phyloP scores from a whole-genome alignment of 2,329 filamentous ascomycete genomes.

The Ilyonectria mors-panacis region DNA sequence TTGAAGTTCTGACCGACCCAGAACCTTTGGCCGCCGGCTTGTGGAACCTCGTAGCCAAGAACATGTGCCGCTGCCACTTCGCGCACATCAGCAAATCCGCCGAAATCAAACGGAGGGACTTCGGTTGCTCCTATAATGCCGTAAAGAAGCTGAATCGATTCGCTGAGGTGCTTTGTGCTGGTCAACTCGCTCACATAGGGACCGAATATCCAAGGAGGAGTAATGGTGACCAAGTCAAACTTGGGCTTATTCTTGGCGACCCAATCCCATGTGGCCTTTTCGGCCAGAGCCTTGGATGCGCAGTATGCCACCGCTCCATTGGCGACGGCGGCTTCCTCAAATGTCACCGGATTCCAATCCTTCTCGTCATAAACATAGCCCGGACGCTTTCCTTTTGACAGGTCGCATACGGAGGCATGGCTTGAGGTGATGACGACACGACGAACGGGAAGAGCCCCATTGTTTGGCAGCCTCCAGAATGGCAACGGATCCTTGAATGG shows the following conservation, averaged over 20 bases:
- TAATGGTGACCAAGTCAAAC: slow-evolving; percentile 75
- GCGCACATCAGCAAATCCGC: slow-evolving; percentile 68
- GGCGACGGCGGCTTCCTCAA: slow-evolving; percentile 11
- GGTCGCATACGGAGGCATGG: slow-evolving; percentile 4
- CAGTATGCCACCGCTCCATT: slow-evolving; percentile 42
- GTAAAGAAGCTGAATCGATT: slow-evolving; percentile 37
- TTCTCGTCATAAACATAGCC: neutral
- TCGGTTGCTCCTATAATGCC: slow-evolving; percentile 33
- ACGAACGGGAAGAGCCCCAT: neutral
- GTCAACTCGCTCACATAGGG: slow-evolving; percentile 59
- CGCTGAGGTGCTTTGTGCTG: slow-evolving; percentile 33
- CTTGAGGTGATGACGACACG: neutral
- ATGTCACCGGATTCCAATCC: neutral
- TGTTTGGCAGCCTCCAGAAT: neutral
- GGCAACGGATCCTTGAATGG: neutral
- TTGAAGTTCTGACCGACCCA: slow-evolving; percentile 75
- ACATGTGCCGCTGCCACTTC: slow-evolving; percentile 75
- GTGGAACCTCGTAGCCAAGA: slow-evolving; percentile 67
- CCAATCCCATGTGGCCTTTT: slow-evolving; percentile 75
- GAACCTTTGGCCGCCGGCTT: slow-evolving; percentile 73
- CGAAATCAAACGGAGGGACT: slow-evolving; percentile 42
- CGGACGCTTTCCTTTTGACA: neutral
- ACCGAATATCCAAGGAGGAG: slow-evolving; percentile 74
- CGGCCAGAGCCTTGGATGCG: slow-evolving; percentile 68
- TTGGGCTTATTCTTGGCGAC: slow-evolving; percentile 52